Conservation (phyloP, 441 rosid species). For the Codiaeum variegatum region DNA sequence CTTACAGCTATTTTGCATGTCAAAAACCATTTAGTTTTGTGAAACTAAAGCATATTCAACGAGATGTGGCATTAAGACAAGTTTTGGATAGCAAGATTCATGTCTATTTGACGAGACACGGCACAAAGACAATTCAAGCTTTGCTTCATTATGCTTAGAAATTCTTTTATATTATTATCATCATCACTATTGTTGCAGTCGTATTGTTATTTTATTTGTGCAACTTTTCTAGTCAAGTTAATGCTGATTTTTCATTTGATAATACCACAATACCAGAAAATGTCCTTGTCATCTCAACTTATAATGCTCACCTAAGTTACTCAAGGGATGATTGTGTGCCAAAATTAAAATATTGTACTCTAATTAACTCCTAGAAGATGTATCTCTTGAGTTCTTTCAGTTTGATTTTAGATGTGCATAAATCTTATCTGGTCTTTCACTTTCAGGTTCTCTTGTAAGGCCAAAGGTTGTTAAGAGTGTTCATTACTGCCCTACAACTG, state of each 20-base stretch:
- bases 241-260: background rate
- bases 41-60: background rate
- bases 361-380: background rate
- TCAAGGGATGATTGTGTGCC: background rate
- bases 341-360: background rate
- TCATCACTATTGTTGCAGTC: too few relatives aligned
- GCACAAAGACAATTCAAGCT: too few relatives aligned
- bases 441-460: conserved; percentile 93
- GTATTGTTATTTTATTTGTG: background rate
- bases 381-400: background rate
- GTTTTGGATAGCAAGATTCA: background rate
- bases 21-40: background rate
- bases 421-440: conserved; percentile 12
- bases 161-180: background rate
- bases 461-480: conserved; percentile 98
- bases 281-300: background rate
- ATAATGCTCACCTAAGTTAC: background rate
- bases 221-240: background rate
- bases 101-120: too few relatives aligned
- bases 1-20: background rate
- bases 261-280: background rate
- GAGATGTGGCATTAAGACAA: background rate
- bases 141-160: background rate
- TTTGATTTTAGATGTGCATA: conserved; percentile 7
- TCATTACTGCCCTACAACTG: conserved; percentile 85